Percentiles rank a stretch among this genome's conserved stretches.
phyloP scores from a whole-genome alignment of 2,329 filamentous ascomycete species.

The Ceratocystis alfenasii region DNA sequence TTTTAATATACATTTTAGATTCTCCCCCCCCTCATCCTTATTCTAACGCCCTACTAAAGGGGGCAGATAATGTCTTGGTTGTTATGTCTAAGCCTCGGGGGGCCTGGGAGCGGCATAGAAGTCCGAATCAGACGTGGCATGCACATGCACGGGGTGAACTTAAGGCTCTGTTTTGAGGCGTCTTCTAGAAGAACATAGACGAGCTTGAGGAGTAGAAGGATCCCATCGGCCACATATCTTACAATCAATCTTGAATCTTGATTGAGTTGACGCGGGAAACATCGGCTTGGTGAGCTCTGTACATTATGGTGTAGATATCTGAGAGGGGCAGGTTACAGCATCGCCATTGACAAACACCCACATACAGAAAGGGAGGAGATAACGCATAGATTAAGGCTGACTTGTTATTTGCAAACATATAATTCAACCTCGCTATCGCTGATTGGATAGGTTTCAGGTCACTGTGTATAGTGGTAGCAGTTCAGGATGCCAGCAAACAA shows the following conservation, averaged over 20 bases:
- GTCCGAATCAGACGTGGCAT: neutral
- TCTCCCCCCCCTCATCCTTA: neutral
- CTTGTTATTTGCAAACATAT: neutral
- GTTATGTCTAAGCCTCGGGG: neutral
- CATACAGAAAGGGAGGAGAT: neutral
- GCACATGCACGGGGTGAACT: neutral
- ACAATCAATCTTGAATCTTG: neutral
- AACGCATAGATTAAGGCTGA: neutral
- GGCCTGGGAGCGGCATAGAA: neutral
- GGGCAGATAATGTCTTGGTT: neutral
- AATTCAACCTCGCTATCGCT: neutral
- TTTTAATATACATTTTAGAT: neutral
- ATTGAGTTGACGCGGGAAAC: neutral
- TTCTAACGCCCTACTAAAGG: neutral
- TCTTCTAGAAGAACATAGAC: conserved; percentile 6
- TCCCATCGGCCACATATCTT: neutral
- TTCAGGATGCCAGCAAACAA: neutral
- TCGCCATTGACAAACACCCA: neutral
- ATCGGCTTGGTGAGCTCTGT: neutral
- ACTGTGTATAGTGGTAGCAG: neutral
- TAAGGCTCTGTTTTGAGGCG: neutral
- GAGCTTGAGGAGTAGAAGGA: neutral
- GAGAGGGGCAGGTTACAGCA: neutral
- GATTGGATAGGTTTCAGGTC: neutral
- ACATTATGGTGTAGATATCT: neutral